Evolutionary conservation across 495 filamentous ascomycete species (phyloP).

Genomic region (Penicillium psychrofluorescens): DNA sequence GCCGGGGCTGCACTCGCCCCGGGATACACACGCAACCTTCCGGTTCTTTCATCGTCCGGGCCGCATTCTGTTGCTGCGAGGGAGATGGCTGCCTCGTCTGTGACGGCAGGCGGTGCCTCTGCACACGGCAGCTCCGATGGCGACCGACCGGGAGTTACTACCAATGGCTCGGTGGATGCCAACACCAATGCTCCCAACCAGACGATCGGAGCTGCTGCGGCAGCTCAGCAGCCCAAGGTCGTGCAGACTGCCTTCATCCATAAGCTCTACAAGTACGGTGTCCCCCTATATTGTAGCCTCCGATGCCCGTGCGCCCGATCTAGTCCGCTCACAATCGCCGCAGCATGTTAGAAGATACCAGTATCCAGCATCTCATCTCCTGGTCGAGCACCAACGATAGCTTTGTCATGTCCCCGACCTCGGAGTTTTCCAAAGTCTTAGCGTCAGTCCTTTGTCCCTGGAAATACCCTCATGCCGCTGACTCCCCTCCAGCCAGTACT

Average conservation of each 20-base stretch:
- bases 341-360: constrained; percentile 93
- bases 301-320: not conserved
- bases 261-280: constrained; percentile 94
- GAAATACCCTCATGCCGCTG: constrained; percentile 10
- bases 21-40: constrained; percentile 36
- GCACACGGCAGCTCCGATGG: constrained; percentile 41
- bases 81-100: constrained; percentile 43
- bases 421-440: constrained; percentile 96
- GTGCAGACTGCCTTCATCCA: constrained; percentile 99
- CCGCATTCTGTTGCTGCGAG: constrained; percentile 36
- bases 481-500: constrained; percentile 64
- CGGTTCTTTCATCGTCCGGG: constrained; percentile 37
- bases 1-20: constrained; percentile 29
- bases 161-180: constrained; percentile 37
- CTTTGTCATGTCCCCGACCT: constrained; percentile 96
- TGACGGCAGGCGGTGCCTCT: constrained; percentile 26
- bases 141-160: constrained; percentile 33
- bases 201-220: constrained; percentile 61
- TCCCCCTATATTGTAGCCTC: not conserved
- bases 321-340: constrained; percentile 1
- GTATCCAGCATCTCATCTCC: constrained; percentile 90
- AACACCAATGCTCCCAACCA: constrained; percentile 35
- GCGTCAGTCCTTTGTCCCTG: constrained; percentile 54
- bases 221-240: constrained; percentile 92
- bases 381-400: constrained; percentile 93